Percentiles rank a stretch among this genome's conserved stretches.
Evolutionary conservation across 495 filamentous ascomycete genomes (phyloP).

Genomic region (Neurospora cerealis): DNA sequence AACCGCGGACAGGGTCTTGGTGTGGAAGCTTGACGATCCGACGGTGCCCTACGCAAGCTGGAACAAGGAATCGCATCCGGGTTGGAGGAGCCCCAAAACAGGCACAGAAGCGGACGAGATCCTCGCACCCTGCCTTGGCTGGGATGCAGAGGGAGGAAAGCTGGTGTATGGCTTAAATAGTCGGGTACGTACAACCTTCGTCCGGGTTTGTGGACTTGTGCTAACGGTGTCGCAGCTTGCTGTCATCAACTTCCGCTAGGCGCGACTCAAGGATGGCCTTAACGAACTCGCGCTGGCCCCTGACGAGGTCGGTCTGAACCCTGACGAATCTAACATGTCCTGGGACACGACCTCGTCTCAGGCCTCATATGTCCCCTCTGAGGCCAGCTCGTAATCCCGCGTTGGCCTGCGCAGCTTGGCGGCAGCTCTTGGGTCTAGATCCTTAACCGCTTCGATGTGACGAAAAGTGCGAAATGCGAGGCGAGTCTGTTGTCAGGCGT

Average conservation of each 20-base stretch:
- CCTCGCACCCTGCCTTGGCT: constrained; percentile 50
- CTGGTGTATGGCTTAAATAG: constrained; percentile 63
- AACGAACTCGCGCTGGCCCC: background rate
- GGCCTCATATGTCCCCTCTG: background rate
- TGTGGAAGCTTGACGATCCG: constrained; percentile 64
- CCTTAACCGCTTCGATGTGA: background rate
- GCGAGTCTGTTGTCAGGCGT: background rate
- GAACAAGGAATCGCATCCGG: constrained; percentile 37
- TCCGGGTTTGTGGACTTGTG: background rate
- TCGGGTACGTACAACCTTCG: constrained; percentile 41
- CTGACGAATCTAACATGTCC: background rate
- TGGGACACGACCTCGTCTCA: background rate
- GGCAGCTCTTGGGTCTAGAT: background rate
- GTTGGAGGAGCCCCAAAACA: constrained; percentile 41
- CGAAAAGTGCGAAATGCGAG: background rate
- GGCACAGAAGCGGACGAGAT: constrained; percentile 35
- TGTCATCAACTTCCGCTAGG: constrained; percentile 36
- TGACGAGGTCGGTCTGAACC: background rate
- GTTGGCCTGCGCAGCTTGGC: background rate
- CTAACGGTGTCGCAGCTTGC: constrained; percentile 28
- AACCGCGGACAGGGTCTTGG: constrained; percentile 51
- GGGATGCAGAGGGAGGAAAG: constrained; percentile 67
- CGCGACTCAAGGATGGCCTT: background rate
- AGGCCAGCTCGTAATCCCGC: background rate
- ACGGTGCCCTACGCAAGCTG: constrained; percentile 56